Evolutionary conservation across 306 rosid genomes (phyloP).

Genomic region (Notholithocarpus densiflorus): DNA sequence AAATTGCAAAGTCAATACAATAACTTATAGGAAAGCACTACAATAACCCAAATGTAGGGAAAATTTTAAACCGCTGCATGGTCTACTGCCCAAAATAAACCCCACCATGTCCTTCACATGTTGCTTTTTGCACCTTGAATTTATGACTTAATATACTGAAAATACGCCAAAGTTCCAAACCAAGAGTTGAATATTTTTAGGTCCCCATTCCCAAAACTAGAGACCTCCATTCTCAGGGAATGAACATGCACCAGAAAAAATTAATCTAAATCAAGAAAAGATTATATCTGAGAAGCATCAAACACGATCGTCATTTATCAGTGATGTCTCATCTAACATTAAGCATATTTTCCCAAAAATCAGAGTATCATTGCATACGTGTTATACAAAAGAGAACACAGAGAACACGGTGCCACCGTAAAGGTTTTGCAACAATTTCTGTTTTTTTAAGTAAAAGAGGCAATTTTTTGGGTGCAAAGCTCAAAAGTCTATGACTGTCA

Average conservation of each 20-base stretch:
- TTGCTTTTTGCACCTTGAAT: not conserved
- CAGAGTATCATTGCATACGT: not conserved
- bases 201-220: not conserved
- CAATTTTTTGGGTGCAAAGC: not conserved
- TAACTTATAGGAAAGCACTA: too few relatives aligned
- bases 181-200: not conserved
- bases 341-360: not conserved
- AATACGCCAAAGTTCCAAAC: not conserved
- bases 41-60: too few relatives aligned
- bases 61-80: too few relatives aligned
- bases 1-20: too few relatives aligned
- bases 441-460: not conserved
- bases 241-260: not conserved
- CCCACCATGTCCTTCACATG: not conserved
- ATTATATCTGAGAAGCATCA: not conserved
- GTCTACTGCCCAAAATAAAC: not conserved
- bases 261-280: not conserved
- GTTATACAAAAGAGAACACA: not conserved
- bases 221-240: not conserved
- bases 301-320: not conserved
- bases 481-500: not conserved
- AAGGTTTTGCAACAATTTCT: not conserved
- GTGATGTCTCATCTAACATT: not conserved
- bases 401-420: not conserved
- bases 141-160: not conserved